Evolutionary conservation across 1,284 basidiomycete species (phyloP).

Genomic region (Papiliotrema laurentii): DNA sequence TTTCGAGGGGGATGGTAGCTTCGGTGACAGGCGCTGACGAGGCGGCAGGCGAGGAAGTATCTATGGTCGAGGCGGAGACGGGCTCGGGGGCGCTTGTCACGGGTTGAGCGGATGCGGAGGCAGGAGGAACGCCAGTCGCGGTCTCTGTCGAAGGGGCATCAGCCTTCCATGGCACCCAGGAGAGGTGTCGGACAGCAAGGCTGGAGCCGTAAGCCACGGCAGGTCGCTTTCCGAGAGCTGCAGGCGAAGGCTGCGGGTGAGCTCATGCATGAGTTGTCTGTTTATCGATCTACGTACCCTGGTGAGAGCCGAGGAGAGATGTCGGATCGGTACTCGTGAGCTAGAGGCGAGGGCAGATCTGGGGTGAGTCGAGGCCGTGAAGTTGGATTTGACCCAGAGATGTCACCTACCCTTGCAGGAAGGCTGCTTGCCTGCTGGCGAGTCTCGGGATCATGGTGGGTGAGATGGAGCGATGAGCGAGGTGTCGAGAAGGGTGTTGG

Average conservation of each 20-base stretch:
- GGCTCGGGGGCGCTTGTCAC: too few relatives aligned
- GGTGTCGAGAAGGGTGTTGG: neutral
- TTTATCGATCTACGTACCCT: neutral
- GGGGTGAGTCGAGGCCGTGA: too few relatives aligned
- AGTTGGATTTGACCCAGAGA: neutral
- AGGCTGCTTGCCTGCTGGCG: neutral
- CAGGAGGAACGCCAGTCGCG: neutral
- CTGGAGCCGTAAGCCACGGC: neutral
- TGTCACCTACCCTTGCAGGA: neutral
- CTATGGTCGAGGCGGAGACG: neutral
- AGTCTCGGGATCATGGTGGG: neutral
- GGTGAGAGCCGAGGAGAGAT: neutral
- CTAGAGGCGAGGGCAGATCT: neutral
- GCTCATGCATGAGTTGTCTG: neutral
- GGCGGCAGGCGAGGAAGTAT: neutral
- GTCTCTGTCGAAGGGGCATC: conserved; percentile 1
- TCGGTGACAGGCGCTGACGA: neutral
- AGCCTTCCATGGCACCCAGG: conserved; percentile 26
- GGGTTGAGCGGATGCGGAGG: conserved; percentile 1
- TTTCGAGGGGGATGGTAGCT: neutral
- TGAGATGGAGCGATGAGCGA: neutral
- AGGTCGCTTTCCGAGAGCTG: neutral
- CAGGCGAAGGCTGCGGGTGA: neutral
- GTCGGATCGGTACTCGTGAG: neutral
- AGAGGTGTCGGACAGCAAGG: conserved; percentile 9